phyloP scores from a whole-genome alignment of 257 asterid species.

The Solanum pimpinellifolium region DNA sequence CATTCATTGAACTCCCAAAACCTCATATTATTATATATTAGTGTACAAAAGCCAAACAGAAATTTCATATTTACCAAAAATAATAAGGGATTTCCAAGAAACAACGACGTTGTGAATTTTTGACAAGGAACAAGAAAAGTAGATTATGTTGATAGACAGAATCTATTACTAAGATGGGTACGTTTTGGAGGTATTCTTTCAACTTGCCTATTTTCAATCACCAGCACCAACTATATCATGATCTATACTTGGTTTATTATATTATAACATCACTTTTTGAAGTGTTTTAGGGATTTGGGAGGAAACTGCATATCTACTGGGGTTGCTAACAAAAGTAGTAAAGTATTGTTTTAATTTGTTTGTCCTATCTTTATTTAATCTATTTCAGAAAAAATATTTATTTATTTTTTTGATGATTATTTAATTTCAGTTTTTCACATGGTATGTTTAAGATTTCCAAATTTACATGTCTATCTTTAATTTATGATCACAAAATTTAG shows the following conservation, averaged over 20 bases:
- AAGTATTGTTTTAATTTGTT: background rate
- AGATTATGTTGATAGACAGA: background rate
- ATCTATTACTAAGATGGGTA: background rate
- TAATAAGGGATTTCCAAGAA: background rate
- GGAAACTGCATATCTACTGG: background rate
- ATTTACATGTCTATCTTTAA: too few relatives aligned
- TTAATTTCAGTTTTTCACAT: rapidly evolving
- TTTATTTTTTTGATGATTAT: background rate
- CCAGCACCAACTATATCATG: background rate
- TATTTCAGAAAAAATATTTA: background rate
- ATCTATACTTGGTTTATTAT: background rate
- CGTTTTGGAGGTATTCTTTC: background rate
- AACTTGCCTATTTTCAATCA: background rate
- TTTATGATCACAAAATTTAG: too few relatives aligned
- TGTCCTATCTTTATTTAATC: background rate
- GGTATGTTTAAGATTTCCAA: rapidly evolving
- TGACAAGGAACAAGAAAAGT: background rate
- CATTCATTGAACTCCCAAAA: background rate
- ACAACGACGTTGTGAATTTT: background rate
- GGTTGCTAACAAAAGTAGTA: background rate
- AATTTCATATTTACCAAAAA: background rate
- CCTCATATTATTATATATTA: background rate
- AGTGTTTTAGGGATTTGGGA: background rate
- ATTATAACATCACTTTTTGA: background rate
- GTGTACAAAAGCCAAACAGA: background rate